Evolutionary conservation across 371 early-diverging fungal genomes (phyloP), one percentile per base, ranked within the genome.

Genomic region (Mucor irregularis): DNA sequence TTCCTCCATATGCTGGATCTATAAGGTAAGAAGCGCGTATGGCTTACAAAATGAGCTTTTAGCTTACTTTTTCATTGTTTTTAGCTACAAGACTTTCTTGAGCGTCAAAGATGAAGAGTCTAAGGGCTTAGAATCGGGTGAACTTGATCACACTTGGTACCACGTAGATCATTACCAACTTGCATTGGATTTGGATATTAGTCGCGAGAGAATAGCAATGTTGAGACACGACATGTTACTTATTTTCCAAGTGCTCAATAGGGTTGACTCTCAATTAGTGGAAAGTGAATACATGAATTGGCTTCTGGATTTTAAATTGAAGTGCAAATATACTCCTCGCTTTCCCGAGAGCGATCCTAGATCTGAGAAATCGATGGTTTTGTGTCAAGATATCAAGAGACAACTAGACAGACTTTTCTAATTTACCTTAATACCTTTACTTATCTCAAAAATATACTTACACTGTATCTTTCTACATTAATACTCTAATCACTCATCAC

Each of bases 251-350:
- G 48, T 66, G 3, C 55, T 82, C 40, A 82, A 80, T 46, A 74
- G 71, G 45, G 43, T 78, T 24, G 83, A 82, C 30, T 46, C 55
- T 11, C 67, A 73, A 29, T 51, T 80, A 16, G 39, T 73, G 28
- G 79, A 80, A 56, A 70, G 60, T 10, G 81, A 78, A 30, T 82
- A 75, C 39, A 56, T 70, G 47, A 82, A 82, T 22, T 82, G 83
- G 83, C 52, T 82, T 30, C 44, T 78, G 56, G 83, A 82, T 52
- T 70, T 69, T 5, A 58, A 65, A 10, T 54, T 67, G 11, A 61
- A 73, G 29, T 79, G 79, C 37, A 54, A 59, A 24, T 35, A 52
- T 25, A 28, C 38, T 16, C 53, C 53, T 8, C 5, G 29, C 13
- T 29, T 52, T 3, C 1, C 28, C n/a, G 33, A 44, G 24, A 31